Base-by-base conservation (phyloP, 2,329 filamentous ascomycete genomes). In the Aspergillus sojae region DNA sequence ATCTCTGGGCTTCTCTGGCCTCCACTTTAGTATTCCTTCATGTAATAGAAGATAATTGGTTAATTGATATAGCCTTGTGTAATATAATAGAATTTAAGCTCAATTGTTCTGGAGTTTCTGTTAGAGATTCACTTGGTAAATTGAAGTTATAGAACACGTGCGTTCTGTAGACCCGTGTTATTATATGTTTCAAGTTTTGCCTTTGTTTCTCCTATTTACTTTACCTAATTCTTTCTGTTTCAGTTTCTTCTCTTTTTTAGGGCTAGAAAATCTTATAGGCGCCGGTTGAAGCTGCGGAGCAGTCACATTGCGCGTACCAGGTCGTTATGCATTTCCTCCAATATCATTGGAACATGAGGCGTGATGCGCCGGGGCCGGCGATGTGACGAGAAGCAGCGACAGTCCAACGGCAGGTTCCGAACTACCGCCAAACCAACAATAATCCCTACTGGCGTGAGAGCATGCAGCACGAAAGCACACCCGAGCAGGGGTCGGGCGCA, bases 351-450 rank as follows among this genome's bases (percentile, higher is more conserved):
- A 45, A 60, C 26, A 30, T 48, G 19, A 30, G 62, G 60, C 66
- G 67, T 68, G 68, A 70, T 63, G 57, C 58, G 58, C 62, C 58
- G 56, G 39, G 62, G 58, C 53, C 43, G 52, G 64, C 30, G 67
- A 63, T 71, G 69, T 71, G 69, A 71, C 62, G 67, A 65, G 62
- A 67, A 60, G 45, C 46, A 61, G 58, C 57, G 66, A 57, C 52
- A 43, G 28, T 58, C 58, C 63, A 61, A 66, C 65, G 58, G 63
- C 53, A 68, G 54, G 45, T 62, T 65, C 66, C 64, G 63, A 67
- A 58, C 28, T 26, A 53, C 60, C 64, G 50, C 41, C 54, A 62
- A 57, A 57, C 67, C 65, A 69, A 70, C 65, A 54, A 48, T n/a
- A 46, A 45, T 58, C 50, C 52, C 54, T 34, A 57, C 54, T 61